Conservation (phyloP, 2,329 filamentous ascomycete genomes). For the Hypocreales sp. region DNA sequence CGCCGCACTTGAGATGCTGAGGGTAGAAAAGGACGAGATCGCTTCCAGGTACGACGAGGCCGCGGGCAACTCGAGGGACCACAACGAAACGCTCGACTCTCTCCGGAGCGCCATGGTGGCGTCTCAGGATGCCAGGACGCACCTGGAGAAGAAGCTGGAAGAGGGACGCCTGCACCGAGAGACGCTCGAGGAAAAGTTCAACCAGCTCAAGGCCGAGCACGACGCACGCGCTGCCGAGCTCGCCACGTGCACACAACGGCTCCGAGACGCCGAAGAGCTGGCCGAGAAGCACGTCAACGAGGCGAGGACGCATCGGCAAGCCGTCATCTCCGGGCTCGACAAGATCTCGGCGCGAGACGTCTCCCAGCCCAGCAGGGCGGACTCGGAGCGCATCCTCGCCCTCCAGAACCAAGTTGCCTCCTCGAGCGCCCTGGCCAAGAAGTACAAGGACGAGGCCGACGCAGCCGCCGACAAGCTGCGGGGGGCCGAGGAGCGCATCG, state of each 20-base stretch:
- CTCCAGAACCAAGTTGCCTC: conserved; percentile 68
- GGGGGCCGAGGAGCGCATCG: conserved; percentile 89
- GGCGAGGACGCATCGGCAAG: conserved; percentile 69
- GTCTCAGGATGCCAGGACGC: conserved; percentile 58
- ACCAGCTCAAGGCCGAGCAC: conserved; percentile 65
- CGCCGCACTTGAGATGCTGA: conserved; percentile 58
- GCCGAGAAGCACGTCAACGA: conserved; percentile 79
- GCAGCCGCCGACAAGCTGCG: conserved; percentile 75
- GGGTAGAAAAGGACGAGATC: conserved; percentile 74
- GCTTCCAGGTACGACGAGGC: conserved; percentile 52
- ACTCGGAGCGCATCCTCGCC: conserved; percentile 52
- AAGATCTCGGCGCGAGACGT: conserved; percentile 47
- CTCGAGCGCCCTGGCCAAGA: conserved; percentile 67
- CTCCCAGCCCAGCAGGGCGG: conserved; percentile 27
- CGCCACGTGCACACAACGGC: conserved; percentile 53
- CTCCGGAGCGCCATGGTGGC: conserved; percentile 65
- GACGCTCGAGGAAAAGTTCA: conserved; percentile 59
- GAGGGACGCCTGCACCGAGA: conserved; percentile 70
- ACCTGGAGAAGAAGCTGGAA: conserved; percentile 67
- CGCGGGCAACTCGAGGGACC: conserved; percentile 50
- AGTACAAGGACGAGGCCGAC: conserved; percentile 82
- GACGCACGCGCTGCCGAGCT: conserved; percentile 69
- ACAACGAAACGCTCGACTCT: conserved; percentile 55
- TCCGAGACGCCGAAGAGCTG: conserved; percentile 77
- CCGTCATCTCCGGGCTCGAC: conserved; percentile 68